phyloP scores from a whole-genome alignment of 768 basidiomycete genomes.

The Favolaschia claudopus region DNA sequence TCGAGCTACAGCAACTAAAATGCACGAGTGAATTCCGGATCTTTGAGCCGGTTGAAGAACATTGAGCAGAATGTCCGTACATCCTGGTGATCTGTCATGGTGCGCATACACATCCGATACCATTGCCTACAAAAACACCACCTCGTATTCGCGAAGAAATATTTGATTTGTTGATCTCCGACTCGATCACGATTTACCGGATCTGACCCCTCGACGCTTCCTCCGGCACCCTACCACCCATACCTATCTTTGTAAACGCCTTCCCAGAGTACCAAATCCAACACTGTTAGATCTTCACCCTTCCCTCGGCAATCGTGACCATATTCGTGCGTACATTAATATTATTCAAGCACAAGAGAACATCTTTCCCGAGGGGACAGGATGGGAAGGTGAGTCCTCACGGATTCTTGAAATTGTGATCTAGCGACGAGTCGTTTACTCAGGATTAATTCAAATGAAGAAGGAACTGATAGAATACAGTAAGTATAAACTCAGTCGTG shows the following conservation, averaged over 20 bases:
- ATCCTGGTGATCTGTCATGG: neutral
- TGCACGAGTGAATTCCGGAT: neutral
- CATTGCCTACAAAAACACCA: constrained; percentile 27
- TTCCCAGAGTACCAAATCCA: neutral
- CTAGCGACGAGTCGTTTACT: neutral
- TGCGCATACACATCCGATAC: constrained; percentile 30
- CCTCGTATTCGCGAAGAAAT: constrained; percentile 6
- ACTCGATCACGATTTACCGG: constrained; percentile 6
- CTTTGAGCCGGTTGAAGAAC: neutral
- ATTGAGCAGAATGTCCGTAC: neutral
- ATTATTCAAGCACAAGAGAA: neutral
- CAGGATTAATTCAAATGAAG: constrained; percentile 7
- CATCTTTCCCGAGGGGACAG: constrained; percentile 5
- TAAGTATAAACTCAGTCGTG: no score
- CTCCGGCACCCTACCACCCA: neutral
- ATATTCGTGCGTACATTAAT: constrained; percentile 7
- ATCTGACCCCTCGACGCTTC: constrained; percentile 11
- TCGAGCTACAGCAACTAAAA: neutral
- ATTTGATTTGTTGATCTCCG: neutral
- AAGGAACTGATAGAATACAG: no score
- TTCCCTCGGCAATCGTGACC: constrained; percentile 12
- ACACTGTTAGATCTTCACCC: constrained; percentile 4
- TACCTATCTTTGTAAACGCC: neutral
- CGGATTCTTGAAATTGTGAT: neutral
- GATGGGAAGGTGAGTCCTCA: constrained; percentile 5